These are phyloP conservation scores for Ruellia speciosa DNA, from an alignment of 305 asterid species.

Conservation along the genomic window DNA sequence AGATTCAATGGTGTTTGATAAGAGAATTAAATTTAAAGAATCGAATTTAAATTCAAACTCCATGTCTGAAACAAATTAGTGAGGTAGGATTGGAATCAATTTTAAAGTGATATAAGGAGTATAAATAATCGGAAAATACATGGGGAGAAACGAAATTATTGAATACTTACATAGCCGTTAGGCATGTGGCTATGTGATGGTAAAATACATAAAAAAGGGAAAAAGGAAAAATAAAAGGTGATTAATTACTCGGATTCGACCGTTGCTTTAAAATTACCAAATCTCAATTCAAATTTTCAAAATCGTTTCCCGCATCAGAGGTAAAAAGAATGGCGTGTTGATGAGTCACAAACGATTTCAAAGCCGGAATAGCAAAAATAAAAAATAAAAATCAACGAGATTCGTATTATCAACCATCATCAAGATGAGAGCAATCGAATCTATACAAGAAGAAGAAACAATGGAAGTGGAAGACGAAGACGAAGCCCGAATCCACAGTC, in stretches of 20 bases:
- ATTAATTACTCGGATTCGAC: background rate
- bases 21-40: no score
- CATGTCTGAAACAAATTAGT: no score
- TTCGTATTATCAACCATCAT: background rate
- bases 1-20: no score
- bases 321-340: background rate
- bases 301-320: background rate
- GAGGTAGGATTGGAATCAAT: no score
- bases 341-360: background rate
- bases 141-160: no score
- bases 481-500: constrained; percentile 44
- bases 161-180: no score
- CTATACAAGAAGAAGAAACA: constrained; percentile 17
- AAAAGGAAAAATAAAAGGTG: no score
- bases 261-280: background rate
- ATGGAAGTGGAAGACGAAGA: constrained; percentile 16
- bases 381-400: background rate
- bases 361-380: background rate
- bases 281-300: background rate
- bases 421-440: constrained; percentile 14
- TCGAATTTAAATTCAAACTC: no score
- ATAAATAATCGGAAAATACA: no score
- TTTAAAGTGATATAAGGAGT: no score
- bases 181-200: no score
- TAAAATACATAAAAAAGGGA: no score